Conservation (phyloP, 163 green algal species). For the Smithsoniella earleae region DNA sequence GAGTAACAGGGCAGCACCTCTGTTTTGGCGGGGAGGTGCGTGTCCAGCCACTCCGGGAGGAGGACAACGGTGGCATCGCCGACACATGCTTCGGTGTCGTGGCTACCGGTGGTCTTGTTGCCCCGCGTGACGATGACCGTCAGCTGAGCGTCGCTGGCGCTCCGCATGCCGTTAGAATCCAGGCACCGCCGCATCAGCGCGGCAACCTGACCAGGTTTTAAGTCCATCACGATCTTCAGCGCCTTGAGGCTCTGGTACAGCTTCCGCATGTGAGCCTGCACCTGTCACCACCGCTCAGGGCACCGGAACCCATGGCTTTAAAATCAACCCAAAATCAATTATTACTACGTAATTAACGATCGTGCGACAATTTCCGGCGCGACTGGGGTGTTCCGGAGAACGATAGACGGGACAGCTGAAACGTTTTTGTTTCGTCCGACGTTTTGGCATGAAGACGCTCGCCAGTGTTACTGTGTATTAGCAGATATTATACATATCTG, state of each 20-base stretch:
- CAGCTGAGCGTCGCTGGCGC: slow-evolving; percentile 54
- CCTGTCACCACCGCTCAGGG: too few species aligned
- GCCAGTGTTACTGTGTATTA: too few species aligned
- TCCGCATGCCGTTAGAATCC: slow-evolving; percentile 60
- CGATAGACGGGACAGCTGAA: too few species aligned
- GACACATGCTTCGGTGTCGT: slow-evolving; percentile 57
- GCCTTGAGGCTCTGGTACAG: slow-evolving; percentile 57
- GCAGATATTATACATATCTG: too few species aligned
- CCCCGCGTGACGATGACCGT: slow-evolving; percentile 67
- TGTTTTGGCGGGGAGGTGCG: neutral
- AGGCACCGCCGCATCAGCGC: slow-evolving; percentile 36
- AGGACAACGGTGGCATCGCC: slow-evolving; percentile 64
- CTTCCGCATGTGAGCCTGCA: slow-evolving; percentile 52
- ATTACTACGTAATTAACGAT: too few species aligned
- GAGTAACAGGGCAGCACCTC: neutral
- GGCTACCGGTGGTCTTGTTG: slow-evolving; percentile 56
- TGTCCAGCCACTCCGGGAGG: slow-evolving; percentile 51
- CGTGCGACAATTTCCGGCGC: too few species aligned
- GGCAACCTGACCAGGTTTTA: slow-evolving; percentile 33
- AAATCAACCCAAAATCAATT: too few species aligned
- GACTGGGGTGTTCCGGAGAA: too few species aligned
- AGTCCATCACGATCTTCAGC: slow-evolving; percentile 56
- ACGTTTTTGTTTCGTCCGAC: too few species aligned
- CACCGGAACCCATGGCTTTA: too few species aligned
- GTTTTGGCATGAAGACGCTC: too few species aligned